Evolutionary conservation across 805 yeast genomes (phyloP).

Genomic region (Saitoella complicata): DNA sequence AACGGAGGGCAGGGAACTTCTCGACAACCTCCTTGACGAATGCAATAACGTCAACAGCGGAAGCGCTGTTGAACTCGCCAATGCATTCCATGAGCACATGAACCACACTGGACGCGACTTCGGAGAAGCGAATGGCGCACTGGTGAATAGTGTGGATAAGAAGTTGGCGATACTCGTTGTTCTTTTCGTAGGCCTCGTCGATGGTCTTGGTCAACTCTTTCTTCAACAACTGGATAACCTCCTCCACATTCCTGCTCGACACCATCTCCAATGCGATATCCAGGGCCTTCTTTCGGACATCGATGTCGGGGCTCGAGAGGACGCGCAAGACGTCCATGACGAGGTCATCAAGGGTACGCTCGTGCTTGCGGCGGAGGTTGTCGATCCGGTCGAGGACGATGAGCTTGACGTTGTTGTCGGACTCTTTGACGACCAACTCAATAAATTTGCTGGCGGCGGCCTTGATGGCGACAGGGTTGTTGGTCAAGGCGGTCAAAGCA

Average conservation of each 20-base stretch:
- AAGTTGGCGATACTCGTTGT: constrained; percentile 73
- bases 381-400: constrained; percentile 77
- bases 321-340: constrained; percentile 76
- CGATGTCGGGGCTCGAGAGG: constrained; percentile 74
- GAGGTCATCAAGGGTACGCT: constrained; percentile 70
- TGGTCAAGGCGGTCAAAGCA: constrained; percentile 43
- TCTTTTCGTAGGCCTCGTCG: constrained; percentile 55
- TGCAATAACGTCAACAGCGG: constrained; percentile 79
- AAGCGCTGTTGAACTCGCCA: constrained; percentile 64
- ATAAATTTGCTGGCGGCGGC: constrained; percentile 75
- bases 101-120: constrained; percentile 82
- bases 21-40: constrained; percentile 91
- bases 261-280: constrained; percentile 68
- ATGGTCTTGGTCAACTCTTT: constrained; percentile 74
- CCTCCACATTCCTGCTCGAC: constrained; percentile 80
- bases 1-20: constrained; percentile 67
- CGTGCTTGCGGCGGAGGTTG: constrained; percentile 54
- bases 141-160: constrained; percentile 77
- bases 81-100: constrained; percentile 74
- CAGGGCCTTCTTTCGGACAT: constrained; percentile 77
- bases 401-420: constrained; percentile 90
- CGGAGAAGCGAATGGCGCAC: constrained; percentile 74
- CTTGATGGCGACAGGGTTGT: constrained; percentile 48
- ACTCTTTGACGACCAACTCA: constrained; percentile 75
- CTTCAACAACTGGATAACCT: constrained; percentile 77